A percentile compares a stretch with the other conserved stretches of the same genome.
phyloP scores from a whole-genome alignment of 2,329 filamentous ascomycete species.

The Ramularia collo-cygni region DNA sequence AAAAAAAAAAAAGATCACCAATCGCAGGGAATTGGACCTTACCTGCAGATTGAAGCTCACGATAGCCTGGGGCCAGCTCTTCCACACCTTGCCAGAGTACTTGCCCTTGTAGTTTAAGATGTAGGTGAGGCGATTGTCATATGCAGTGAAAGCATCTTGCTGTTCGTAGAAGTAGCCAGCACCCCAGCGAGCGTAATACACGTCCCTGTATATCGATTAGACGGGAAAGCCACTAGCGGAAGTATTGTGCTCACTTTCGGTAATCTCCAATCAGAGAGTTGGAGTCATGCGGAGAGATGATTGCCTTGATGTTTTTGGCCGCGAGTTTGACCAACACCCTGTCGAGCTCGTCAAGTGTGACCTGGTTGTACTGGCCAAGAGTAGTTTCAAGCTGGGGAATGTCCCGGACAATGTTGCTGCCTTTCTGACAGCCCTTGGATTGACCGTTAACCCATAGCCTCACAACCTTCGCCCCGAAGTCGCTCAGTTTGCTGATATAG shows the following conservation, averaged over 20 bases:
- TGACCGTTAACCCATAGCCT: conserved; percentile 6
- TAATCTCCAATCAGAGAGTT: conserved; percentile 7
- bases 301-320: conserved; percentile 7
- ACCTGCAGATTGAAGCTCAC: conserved; percentile 10
- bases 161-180: conserved; percentile 6
- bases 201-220: conserved; percentile 1
- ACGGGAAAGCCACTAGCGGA: background rate
- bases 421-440: conserved; percentile 4
- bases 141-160: conserved; percentile 5
- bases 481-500: conserved; percentile 4
- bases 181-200: conserved; percentile 5
- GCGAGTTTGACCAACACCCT: conserved; percentile 5
- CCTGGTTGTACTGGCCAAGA: conserved; percentile 6
- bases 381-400: conserved; percentile 7
- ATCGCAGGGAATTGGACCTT: no score
- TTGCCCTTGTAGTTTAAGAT: conserved; percentile 8
- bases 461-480: conserved; percentile 5
- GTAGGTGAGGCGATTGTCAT: conserved; percentile 7
- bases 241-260: conserved; percentile 1
- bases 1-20: background rate
- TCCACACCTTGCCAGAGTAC: conserved; percentile 11
- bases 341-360: conserved; percentile 5
- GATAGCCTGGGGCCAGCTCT: conserved; percentile 10
- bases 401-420: conserved; percentile 3
- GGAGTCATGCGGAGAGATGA: conserved; percentile 7